These are phyloP conservation scores for Dillenia turbinata DNA, from an alignment of 164 flowering plant genomes.

Conservation along the genomic window DNA sequence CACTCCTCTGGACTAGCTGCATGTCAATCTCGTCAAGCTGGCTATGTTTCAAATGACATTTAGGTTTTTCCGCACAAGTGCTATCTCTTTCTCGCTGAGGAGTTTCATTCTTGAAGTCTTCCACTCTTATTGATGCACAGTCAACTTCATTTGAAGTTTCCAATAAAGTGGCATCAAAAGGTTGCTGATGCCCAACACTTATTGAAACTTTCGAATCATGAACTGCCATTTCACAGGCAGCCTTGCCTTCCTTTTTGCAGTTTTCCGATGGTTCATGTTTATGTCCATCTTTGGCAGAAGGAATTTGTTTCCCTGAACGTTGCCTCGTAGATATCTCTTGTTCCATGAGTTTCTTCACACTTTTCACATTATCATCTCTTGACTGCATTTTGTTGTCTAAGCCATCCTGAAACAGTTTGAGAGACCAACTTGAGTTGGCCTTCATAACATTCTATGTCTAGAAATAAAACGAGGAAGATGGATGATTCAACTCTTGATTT, in stretches of 20 bases:
- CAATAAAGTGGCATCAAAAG: slow-evolving; percentile 13
- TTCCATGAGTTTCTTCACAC: slow-evolving; percentile 78
- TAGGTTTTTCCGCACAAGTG: slow-evolving; percentile 18
- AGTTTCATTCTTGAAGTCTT: slow-evolving; percentile 41
- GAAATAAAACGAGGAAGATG: too few species aligned
- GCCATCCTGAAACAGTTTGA: slow-evolving; percentile 33
- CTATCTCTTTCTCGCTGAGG: slow-evolving; percentile 13
- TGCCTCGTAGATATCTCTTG: slow-evolving; percentile 60
- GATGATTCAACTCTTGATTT: too few species aligned
- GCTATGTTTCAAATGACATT: slow-evolving; percentile 14
- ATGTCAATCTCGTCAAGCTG: slow-evolving; percentile 22
- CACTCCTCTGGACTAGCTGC: slow-evolving; percentile 26
- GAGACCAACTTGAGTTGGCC: neutral
- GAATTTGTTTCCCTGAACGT: slow-evolving; percentile 23
- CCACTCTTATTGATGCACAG: slow-evolving; percentile 33
- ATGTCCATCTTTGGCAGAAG: slow-evolving; percentile 17
- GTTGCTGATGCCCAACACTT: slow-evolving; percentile 16
- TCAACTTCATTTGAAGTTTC: slow-evolving; percentile 20
- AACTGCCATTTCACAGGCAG: slow-evolving; percentile 26
- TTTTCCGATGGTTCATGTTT: slow-evolving; percentile 23
- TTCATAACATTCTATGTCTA: too few species aligned
- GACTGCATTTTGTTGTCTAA: slow-evolving; percentile 20
- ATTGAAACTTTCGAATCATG: slow-evolving; percentile 23
- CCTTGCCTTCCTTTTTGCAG: slow-evolving; percentile 25
- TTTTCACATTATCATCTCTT: slow-evolving; percentile 34